Evolutionary conservation across 495 filamentous ascomycete species (phyloP).

Genomic region (Paragyromitra xinjiangensis): DNA sequence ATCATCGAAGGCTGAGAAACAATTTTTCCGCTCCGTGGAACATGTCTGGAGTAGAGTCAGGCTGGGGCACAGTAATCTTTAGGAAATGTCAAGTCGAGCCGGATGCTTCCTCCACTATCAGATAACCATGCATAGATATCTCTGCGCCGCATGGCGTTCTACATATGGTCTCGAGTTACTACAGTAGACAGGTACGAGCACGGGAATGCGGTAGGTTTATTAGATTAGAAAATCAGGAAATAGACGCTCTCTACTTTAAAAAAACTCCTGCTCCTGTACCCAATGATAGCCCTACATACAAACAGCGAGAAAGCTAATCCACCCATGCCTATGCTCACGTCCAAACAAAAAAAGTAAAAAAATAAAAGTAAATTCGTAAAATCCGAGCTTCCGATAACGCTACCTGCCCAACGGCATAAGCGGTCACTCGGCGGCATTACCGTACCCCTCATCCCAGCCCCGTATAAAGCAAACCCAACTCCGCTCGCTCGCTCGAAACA

Average conservation of each 20-base stretch:
- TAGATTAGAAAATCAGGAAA: slow-evolving; percentile 15
- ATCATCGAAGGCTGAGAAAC: slow-evolving; percentile 2
- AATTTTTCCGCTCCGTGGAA: background rate
- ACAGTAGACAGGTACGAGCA: background rate
- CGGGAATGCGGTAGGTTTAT: slow-evolving; percentile 9
- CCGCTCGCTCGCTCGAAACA: background rate
- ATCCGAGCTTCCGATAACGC: background rate
- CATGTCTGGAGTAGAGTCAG: background rate
- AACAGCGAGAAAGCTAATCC: background rate
- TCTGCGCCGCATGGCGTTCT: background rate
- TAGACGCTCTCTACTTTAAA: slow-evolving; percentile 10
- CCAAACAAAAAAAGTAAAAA: slow-evolving; percentile 1
- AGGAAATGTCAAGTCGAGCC: background rate
- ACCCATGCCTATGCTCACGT: background rate
- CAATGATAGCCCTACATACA: slow-evolving; percentile 9
- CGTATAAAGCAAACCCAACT: slow-evolving; percentile 33
- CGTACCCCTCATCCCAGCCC: slow-evolving; percentile 2
- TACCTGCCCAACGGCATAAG: slow-evolving; percentile 6
- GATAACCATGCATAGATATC: slow-evolving; percentile 23
- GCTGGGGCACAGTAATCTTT: background rate
- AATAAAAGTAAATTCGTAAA: slow-evolving; percentile 40
- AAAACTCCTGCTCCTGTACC: slow-evolving; percentile 5
- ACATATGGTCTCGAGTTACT: background rate
- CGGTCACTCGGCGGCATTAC: slow-evolving; percentile 16
- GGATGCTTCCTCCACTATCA: background rate